These are phyloP conservation scores for Breviolum minutum DNA, from an alignment of 73 alveolate genomes.

Conservation along the genomic window DNA sequence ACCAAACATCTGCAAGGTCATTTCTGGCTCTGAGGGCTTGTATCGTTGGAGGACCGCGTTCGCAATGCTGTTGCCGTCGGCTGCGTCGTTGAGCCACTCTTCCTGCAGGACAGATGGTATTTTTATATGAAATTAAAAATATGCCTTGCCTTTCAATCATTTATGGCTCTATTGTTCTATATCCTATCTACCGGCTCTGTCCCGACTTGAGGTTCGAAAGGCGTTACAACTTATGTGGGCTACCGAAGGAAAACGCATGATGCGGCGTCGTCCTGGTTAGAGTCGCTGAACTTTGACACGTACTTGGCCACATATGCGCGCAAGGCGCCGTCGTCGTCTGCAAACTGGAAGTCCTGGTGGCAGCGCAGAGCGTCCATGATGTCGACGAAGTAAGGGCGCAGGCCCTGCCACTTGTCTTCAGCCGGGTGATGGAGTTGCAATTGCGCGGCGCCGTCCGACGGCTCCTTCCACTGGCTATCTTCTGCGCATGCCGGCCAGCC, in stretches of 20 bases:
- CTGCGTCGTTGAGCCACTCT: conserved; percentile 51
- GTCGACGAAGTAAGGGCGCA: conserved; percentile 13
- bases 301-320: conserved; percentile 51
- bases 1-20: conserved; percentile 41
- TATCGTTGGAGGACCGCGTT: conserved; percentile 18
- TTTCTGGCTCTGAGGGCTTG: conserved; percentile 24
- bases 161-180: no score
- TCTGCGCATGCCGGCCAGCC: conserved; percentile 14
- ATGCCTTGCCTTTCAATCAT: no score
- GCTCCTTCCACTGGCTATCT: background rate
- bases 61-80: conserved; percentile 26
- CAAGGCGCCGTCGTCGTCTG: conserved; percentile 30
- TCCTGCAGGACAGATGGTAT: no score
- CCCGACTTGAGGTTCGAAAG: no score
- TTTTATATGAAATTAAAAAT: no score
- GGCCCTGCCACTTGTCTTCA: background rate
- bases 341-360: conserved; percentile 55
- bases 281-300: conserved; percentile 37
- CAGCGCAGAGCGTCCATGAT: conserved; percentile 61
- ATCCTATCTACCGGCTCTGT: no score
- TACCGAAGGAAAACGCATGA: no score
- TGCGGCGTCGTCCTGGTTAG: no score
- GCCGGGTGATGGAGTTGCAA: background rate
- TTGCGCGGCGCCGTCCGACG: background rate
- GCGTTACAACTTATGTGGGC: no score